Percentiles rank a stretch among this genome's conserved stretches.
These are phyloP conservation scores for Pleurotus salmoneostramineus DNA, from an alignment of 768 basidiomycete species.

Conservation along the genomic window DNA sequence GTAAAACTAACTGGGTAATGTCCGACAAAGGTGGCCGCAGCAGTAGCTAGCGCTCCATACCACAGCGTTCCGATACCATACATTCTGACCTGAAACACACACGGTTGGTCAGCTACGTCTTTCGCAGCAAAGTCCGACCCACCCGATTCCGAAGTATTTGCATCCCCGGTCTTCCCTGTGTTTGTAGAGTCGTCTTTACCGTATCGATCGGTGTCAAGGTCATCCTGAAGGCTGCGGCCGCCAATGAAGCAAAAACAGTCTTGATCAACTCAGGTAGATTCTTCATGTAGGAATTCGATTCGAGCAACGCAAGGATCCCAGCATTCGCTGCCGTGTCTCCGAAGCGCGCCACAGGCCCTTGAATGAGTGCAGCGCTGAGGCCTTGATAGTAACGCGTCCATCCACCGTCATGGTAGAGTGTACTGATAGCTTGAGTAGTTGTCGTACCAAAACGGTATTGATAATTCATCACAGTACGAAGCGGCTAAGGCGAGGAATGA, in stretches of 20 bases:
- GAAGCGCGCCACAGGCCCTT: conserved; percentile 82
- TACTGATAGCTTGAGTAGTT: conserved; percentile 57
- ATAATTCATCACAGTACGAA: conserved; percentile 98
- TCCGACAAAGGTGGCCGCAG: conserved; percentile 91
- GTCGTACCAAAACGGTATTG: conserved; percentile 89
- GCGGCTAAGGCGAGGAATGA: conserved; percentile 43
- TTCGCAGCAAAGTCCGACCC: conserved; percentile 12
- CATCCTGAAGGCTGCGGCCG: conserved; percentile 86
- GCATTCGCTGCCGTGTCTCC: conserved; percentile 95
- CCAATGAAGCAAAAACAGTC: conserved; percentile 73
- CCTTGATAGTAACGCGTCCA: conserved; percentile 87
- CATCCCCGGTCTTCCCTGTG: conserved; percentile 74
- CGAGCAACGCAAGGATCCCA: conserved; percentile 82
- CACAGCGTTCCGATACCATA: conserved; percentile 80
- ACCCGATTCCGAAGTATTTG: conserved; percentile 65
- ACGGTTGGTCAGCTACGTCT: neutral
- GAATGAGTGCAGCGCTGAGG: conserved; percentile 78
- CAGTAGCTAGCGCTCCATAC: conserved; percentile 91
- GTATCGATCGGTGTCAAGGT: conserved; percentile 92
- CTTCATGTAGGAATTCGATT: conserved; percentile 70
- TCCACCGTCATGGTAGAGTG: conserved; percentile 76
- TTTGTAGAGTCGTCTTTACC: conserved; percentile 93
- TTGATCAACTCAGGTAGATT: conserved; percentile 62
- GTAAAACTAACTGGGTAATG: conserved; percentile 67
- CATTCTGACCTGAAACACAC: conserved; percentile 49